Conservation (phyloP, 805 yeast species). For the Candida orba region DNA sequence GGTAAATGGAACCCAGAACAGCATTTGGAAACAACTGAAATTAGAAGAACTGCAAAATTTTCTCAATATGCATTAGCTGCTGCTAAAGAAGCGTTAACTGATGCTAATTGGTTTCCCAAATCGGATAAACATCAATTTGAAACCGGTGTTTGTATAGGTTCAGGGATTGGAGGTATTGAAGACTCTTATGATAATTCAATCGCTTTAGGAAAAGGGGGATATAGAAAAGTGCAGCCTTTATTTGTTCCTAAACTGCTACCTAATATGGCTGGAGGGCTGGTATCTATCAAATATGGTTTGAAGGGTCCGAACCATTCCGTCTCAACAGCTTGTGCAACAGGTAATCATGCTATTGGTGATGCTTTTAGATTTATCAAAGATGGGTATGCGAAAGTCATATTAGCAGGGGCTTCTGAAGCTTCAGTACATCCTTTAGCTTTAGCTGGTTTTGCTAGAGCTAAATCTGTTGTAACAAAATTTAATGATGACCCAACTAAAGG, state of each 20-base stretch:
- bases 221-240: slow-evolving; percentile 72
- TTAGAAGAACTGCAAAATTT: slow-evolving; percentile 59
- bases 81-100: slow-evolving; percentile 66
- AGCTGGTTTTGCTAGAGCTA: slow-evolving; percentile 88
- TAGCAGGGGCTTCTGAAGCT: slow-evolving; percentile 94
- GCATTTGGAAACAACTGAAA: slow-evolving; percentile 35
- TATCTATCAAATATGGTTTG: slow-evolving; percentile 70
- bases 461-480: slow-evolving; percentile 60
- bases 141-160: slow-evolving; percentile 81
- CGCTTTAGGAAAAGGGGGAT: slow-evolving; percentile 41
- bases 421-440: slow-evolving; percentile 79
- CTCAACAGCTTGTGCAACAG: slow-evolving; percentile 96
- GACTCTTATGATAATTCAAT: slow-evolving; percentile 62
- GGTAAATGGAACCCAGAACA: slow-evolving; percentile 47
- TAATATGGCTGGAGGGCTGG: slow-evolving; percentile 93
- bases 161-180: slow-evolving; percentile 85
- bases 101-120: slow-evolving; percentile 48
- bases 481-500: slow-evolving; percentile 59
- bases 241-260: slow-evolving; percentile 77
- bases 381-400: slow-evolving; percentile 78
- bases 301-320: slow-evolving; percentile 85
- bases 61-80: slow-evolving; percentile 77
- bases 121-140: slow-evolving; percentile 27
- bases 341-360: slow-evolving; percentile 89
- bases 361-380: slow-evolving; percentile 73